Evolutionary conservation across 1,139 yeast species (phyloP), one percentile per base, ranked within the genome.

Genomic region (Diutina scorzettiae): DNA sequence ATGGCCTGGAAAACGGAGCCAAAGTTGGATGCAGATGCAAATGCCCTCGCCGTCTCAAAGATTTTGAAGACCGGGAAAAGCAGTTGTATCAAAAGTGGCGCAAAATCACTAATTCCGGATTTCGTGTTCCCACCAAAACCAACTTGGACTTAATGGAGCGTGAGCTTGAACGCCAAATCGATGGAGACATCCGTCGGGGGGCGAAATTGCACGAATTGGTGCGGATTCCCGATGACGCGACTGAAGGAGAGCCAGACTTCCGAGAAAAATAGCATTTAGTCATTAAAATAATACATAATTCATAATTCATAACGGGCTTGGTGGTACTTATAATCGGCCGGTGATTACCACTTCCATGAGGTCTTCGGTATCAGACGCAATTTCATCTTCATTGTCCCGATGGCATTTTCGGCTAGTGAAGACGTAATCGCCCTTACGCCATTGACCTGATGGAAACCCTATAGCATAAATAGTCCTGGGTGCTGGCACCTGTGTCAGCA

Each of bases 21-120:
- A 51, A 30, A 44, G 77, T 78, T 4, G 96, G 96, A 1, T 87
- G 96, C 57, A 66, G 95, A 41, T 87, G 96, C 58, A 68, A 73
- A 48, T 87, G 96, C 60, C 95, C 94, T 4, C 12, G 21, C 17
- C n/a, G 17, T 5, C 23, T 19, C 11, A 16, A 32, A 12, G 37
- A 32, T 11, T 21, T 32, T 3, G 37, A 32, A n/a, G 37, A 32
- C 2, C 20, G 21, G 25, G 37, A 21, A 32, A 12, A 20, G 25
- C n/a, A 21, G 17, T 12, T 32, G 25, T 32, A 32, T 12, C 21
- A 18, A 9, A 24, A 25, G 8, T 32, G 37, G 37, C 19, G 12
- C 14, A 11, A 4, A 1, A 21, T 17, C 25, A 20, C 37, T 11
- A 4, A 12, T 3, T 5, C n/a, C 7, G 37, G 37, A 16, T 32